phyloP scores from a whole-genome alignment of 2,329 filamentous ascomycete genomes.

The Pestalotiopsis sp. region DNA sequence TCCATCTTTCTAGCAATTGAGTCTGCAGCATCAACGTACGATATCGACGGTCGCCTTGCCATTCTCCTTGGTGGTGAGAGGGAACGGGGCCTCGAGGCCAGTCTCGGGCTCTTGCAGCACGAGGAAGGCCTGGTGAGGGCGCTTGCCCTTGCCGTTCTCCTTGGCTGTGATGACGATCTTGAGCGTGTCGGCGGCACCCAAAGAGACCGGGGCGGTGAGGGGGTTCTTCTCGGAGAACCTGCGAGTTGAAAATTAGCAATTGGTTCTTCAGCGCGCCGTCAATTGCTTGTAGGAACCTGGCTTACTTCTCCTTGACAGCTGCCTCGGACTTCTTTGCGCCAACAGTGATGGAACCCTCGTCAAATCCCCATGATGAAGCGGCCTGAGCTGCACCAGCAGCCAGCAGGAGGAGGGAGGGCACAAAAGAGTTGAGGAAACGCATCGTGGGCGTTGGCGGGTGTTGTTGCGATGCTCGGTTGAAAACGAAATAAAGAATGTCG shows the following conservation, averaged over 20 bases:
- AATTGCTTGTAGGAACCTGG: slow-evolving; percentile 10
- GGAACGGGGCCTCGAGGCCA: slow-evolving; percentile 85
- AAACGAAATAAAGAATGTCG: background rate
- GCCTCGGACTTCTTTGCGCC: slow-evolving; percentile 65
- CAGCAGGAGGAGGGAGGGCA: slow-evolving; percentile 47
- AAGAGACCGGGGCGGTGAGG: slow-evolving; percentile 63
- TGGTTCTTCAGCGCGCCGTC: background rate
- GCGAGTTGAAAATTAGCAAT: slow-evolving; percentile 15
- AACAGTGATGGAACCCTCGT: slow-evolving; percentile 71
- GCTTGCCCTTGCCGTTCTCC: slow-evolving; percentile 77
- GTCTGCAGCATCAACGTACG: slow-evolving; percentile 57
- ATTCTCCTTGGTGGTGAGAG: slow-evolving; percentile 80
- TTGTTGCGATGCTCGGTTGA: slow-evolving; percentile 8
- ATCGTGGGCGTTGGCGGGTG: slow-evolving; percentile 31
- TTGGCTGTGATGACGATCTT: slow-evolving; percentile 83
- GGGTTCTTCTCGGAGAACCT: slow-evolving; percentile 64
- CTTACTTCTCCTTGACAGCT: slow-evolving; percentile 69
- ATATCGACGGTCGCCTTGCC: slow-evolving; percentile 86
- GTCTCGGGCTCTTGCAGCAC: slow-evolving; percentile 74
- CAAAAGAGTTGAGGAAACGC: slow-evolving; percentile 43
- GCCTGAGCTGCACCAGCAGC: slow-evolving; percentile 55
- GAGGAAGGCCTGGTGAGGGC: slow-evolving; percentile 93
- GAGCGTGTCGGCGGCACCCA: slow-evolving; percentile 73
- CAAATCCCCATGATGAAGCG: slow-evolving; percentile 70
- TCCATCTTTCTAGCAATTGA: background rate